A percentile compares a stretch with the other conserved stretches of the same genome.
Evolutionary conservation across 208 protist genomes (phyloP).

Genomic region (Tritrichomonas foetus): DNA sequence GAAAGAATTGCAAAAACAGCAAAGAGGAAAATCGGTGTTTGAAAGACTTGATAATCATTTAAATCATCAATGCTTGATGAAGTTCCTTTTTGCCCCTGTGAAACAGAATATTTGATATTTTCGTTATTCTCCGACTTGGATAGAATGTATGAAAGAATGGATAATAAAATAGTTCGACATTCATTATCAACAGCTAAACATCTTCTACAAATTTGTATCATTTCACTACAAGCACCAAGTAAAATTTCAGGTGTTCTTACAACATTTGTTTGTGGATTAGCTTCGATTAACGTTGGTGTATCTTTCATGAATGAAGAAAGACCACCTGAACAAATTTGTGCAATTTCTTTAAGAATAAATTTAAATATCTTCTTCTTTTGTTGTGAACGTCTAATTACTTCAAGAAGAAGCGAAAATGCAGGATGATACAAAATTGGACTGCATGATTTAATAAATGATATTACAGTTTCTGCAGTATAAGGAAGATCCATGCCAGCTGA

Average conservation of each 20-base stretch:
- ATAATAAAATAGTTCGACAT: neutral
- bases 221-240: neutral
- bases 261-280: neutral
- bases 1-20: conserved; percentile 26
- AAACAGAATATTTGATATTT: no score
- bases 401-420: neutral
- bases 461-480: neutral
- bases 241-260: neutral
- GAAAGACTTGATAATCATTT: neutral
- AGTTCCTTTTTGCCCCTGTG: no score
- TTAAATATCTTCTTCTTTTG: neutral
- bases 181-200: neutral
- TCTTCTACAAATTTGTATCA: neutral
- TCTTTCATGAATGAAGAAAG: neutral
- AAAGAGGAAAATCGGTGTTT: neutral
- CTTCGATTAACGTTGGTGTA: neutral
- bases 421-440: neutral
- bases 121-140: no score
- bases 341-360: neutral
- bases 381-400: neutral
- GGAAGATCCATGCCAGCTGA: neutral
- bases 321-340: neutral
- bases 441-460: neutral
- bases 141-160: neutral
- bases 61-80: neutral